phyloP scores from a whole-genome alignment of 805 yeast species.

The Candida takata region DNA sequence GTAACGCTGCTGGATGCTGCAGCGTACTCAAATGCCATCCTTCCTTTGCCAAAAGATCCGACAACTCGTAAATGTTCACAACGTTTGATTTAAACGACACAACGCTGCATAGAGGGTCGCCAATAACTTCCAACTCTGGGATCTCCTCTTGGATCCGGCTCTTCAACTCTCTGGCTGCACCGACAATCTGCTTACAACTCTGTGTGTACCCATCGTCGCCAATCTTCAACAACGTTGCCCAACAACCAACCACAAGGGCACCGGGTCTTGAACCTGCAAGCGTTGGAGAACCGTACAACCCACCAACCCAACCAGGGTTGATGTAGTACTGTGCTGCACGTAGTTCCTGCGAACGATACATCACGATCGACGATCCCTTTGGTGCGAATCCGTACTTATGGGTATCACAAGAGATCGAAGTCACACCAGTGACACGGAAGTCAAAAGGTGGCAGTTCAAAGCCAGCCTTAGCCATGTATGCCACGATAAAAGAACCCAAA shows the following conservation, averaged over 20 bases:
- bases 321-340: constrained; percentile 82
- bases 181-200: constrained; percentile 60
- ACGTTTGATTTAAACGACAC: constrained; percentile 60
- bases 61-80: constrained; percentile 68
- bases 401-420: constrained; percentile 98
- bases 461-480: constrained; percentile 67
- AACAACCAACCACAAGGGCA: constrained; percentile 94
- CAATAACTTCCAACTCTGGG: constrained; percentile 61
- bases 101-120: constrained; percentile 82
- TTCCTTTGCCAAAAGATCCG: constrained; percentile 57
- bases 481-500: constrained; percentile 84
- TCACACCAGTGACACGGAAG: constrained; percentile 85
- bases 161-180: constrained; percentile 55
- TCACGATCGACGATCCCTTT: constrained; percentile 86
- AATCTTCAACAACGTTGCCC: constrained; percentile 83
- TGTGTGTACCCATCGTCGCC: constrained; percentile 80
- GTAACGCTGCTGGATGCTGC: constrained; percentile 88
- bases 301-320: constrained; percentile 85
- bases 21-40: constrained; percentile 91
- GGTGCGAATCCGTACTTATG: constrained; percentile 99
- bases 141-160: constrained; percentile 37
- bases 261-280: constrained; percentile 97
- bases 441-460: constrained; percentile 52
- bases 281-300: constrained; percentile 93
- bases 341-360: constrained; percentile 68